Evolutionary conservation across 108 stramenopile genomes (phyloP), one percentile per base, ranked within the genome.

Genomic region (Skeletonema marinoi): DNA sequence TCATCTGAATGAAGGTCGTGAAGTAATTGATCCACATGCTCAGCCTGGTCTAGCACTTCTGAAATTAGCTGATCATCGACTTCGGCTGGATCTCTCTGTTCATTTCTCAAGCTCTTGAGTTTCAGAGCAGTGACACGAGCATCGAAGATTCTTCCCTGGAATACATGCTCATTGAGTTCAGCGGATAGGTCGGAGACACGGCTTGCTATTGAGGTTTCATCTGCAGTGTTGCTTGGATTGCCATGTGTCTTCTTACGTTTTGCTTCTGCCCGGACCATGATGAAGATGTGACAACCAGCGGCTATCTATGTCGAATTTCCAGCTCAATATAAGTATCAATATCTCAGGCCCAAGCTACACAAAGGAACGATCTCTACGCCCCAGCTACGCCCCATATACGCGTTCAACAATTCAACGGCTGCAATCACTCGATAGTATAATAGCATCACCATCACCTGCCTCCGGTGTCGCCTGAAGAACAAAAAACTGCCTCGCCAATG

Each of bases 1-100:
- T 77, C 75, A 30, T 77, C 70, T 13, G 70, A 71, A 31, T 71
- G 70, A 1, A 77, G 51, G 25, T 71, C 51, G 60, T 32, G 60
- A 9, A 77, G 56, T 10, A 77, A 51, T 13, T 17, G 35, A 25
- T 71, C 70, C 3, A 77, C 70, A 31, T 77, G 75, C 10, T 65
- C 60, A 11, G 75, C 71, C 71, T 77, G 61, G 12, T 71, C 11
- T 10, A 46, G 7, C 13, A 63, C 60, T 50, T 71, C 75, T 41
- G 63, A 60, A 3, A 77, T 61, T 30, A 66, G 25, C 25, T 25
- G 0, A 25, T 0, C 25, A 25, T 25, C 25, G 25, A 25, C 25
- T 25, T 25, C 35, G 8, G 17, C 9, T 64, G n/a, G 0, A 38
- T 64, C 62, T 8, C 10, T 25, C 8, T 21, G 25, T 42, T 66